Evolutionary conservation across 148 eudicot genomes (phyloP).

Genomic region (Cornus controversa): DNA sequence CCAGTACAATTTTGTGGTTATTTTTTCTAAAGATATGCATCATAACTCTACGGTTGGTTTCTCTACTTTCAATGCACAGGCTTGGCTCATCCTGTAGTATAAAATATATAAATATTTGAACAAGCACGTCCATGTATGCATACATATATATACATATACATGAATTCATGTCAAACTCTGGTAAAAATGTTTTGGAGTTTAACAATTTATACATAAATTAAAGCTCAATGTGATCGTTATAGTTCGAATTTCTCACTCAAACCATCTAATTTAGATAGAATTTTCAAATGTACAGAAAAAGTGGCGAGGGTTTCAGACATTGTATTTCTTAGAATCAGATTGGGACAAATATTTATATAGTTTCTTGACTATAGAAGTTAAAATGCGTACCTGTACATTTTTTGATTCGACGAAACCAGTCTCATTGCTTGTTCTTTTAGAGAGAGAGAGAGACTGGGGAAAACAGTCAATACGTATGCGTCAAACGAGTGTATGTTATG

Average conservation of each 20-base stretch:
- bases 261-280: neutral
- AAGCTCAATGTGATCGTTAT: neutral
- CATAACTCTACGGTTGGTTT: neutral
- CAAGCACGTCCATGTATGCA: neutral
- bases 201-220: too few species aligned
- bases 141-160: neutral
- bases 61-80: neutral
- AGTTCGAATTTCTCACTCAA: neutral
- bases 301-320: neutral
- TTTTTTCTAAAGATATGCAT: too few species aligned
- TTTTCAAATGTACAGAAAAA: neutral
- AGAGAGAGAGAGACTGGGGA: neutral
- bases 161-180: neutral
- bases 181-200: too few species aligned
- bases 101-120: too few species aligned
- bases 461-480: too few species aligned
- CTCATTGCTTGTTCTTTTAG: neutral
- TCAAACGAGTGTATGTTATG: neutral
- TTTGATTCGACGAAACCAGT: neutral
- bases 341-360: neutral
- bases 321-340: neutral
- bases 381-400: slow-evolving; percentile 18
- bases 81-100: too few species aligned
- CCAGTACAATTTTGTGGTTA: neutral
- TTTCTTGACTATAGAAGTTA: neutral